These are phyloP conservation scores for Ogataea polymorpha DNA, from an alignment of 805 yeast species.

Conservation along the genomic window DNA sequence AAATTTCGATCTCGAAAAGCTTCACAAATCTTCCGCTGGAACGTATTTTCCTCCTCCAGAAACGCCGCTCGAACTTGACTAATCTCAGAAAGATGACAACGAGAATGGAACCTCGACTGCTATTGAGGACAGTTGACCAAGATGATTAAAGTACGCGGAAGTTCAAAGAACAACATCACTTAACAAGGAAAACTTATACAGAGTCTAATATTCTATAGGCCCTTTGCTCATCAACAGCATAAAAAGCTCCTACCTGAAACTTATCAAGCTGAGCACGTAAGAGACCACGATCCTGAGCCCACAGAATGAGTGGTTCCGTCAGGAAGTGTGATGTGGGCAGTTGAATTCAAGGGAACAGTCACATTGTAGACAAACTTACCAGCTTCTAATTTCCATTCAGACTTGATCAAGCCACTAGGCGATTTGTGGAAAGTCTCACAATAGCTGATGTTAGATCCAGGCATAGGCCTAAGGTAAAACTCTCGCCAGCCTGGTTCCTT, in stretches of 20 bases:
- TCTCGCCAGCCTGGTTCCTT: constrained; percentile 20
- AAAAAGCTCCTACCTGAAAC: neutral
- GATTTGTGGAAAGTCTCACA: constrained; percentile 11
- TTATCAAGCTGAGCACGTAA: neutral
- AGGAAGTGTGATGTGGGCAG: constrained; percentile 13
- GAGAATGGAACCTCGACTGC: no score
- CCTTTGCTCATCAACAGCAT: neutral
- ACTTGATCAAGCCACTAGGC: constrained; percentile 12
- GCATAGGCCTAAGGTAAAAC: constrained; percentile 13
- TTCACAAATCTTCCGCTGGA: no score
- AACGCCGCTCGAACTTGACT: no score
- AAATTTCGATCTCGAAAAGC: no score
- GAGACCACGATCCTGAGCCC: constrained; percentile 14
- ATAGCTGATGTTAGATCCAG: constrained; percentile 12
- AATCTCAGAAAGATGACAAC: no score
- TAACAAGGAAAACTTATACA: neutral
- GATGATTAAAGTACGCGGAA: neutral
- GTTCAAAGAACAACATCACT: neutral
- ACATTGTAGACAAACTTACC: constrained; percentile 10
- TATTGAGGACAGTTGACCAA: no score
- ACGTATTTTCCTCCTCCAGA: no score
- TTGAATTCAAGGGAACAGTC: constrained; percentile 10
- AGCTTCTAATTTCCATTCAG: constrained; percentile 12
- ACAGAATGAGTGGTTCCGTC: constrained; percentile 10
- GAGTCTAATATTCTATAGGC: neutral